Conservation (phyloP, 108 stramenopile genomes). For the Aurantiochytrium sp. region DNA sequence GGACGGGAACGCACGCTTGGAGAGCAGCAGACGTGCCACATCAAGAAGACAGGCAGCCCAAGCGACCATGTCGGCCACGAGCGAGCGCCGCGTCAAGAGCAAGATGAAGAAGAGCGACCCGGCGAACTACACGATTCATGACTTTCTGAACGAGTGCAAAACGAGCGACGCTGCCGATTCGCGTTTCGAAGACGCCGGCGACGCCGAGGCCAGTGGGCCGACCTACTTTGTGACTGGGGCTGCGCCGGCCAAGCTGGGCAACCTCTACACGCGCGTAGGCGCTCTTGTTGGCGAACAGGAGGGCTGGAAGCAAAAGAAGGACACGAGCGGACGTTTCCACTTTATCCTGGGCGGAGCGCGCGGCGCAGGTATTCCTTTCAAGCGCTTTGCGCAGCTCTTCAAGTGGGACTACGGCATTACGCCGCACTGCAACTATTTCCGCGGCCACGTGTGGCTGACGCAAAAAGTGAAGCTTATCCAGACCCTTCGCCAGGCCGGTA, state of each 20-base stretch:
- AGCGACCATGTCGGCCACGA: not conserved
- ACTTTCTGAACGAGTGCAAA: slow-evolving; percentile 12
- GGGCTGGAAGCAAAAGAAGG: not conserved
- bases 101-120: slow-evolving; percentile 19
- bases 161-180: not conserved
- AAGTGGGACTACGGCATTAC: slow-evolving; percentile 10
- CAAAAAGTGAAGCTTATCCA: slow-evolving; percentile 14
- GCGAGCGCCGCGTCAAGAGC: not conserved
- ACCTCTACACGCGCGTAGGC: not conserved
- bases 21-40: no score
- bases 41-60: no score
- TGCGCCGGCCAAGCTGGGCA: not conserved
- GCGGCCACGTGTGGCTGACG: slow-evolving; percentile 12
- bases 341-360: not conserved
- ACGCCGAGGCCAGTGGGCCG: not conserved
- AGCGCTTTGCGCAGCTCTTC: slow-evolving; percentile 18
- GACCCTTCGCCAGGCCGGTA: not conserved
- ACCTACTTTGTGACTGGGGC: not conserved
- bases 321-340: not conserved
- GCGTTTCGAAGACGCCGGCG: not conserved
- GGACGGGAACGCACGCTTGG: no score
- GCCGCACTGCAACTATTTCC: slow-evolving; percentile 14
- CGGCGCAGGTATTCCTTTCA: slow-evolving; percentile 11
- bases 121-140: not conserved
- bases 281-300: not conserved